These are phyloP conservation scores for Trichoderma arundinaceum DNA, from an alignment of 2,329 filamentous ascomycete genomes.

Conservation along the genomic window DNA sequence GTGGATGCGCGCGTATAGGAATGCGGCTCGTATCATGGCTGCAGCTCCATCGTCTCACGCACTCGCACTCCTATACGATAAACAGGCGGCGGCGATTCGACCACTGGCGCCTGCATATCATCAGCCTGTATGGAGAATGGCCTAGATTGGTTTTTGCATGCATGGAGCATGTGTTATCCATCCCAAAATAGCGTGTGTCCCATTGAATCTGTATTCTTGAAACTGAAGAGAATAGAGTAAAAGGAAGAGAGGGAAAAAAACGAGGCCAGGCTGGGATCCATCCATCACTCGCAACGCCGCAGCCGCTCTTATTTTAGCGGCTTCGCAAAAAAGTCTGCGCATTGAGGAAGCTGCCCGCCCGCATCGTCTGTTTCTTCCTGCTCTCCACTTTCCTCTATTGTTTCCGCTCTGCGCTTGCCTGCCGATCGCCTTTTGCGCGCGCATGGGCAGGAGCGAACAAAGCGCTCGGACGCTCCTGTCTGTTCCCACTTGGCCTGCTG, in stretches of 20 bases:
- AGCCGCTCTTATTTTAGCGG: neutral
- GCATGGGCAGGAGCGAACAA: constrained; percentile 8
- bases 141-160: neutral
- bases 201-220: neutral
- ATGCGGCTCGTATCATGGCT: constrained; percentile 25
- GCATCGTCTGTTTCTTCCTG: neutral
- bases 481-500: constrained; percentile 21
- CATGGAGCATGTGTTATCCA: neutral
- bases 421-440: constrained; percentile 29
- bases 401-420: constrained; percentile 4
- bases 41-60: constrained; percentile 25
- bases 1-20: neutral
- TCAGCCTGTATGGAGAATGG: neutral
- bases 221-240: neutral
- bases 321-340: neutral
- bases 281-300: constrained; percentile 6
- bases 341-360: neutral
- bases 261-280: neutral
- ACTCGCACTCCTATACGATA: neutral
- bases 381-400: neutral
- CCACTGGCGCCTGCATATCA: neutral
- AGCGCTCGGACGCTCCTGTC: constrained; percentile 14
- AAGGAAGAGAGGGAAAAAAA: neutral
- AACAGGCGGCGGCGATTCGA: neutral
- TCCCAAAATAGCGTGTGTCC: constrained; percentile 1